A percentile compares a stretch with the other conserved stretches of the same genome.
phyloP scores from a whole-genome alignment of 345 rosid genomes.

The Raphanus sativus region DNA sequence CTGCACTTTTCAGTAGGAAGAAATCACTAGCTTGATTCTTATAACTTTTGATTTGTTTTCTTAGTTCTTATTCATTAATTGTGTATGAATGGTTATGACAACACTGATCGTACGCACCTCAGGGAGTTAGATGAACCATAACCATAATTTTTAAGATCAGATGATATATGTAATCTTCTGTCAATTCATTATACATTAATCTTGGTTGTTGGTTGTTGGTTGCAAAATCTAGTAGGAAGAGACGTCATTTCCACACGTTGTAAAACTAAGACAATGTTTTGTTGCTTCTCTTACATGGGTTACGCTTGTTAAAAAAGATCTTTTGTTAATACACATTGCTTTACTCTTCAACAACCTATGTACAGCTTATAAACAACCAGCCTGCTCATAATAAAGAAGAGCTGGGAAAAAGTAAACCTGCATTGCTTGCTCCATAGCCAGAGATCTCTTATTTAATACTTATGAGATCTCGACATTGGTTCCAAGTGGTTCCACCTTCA shows the following conservation, averaged over 20 bases:
- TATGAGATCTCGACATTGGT: constrained; percentile 33
- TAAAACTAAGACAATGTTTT: constrained; percentile 12
- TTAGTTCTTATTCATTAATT: not conserved
- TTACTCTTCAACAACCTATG: constrained; percentile 38
- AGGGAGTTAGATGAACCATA: not conserved
- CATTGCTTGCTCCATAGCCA: constrained; percentile 38
- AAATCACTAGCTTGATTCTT: not conserved
- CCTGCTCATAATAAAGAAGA: constrained; percentile 19
- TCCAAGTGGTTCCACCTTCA: constrained; percentile 40
- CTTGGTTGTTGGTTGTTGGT: no score
- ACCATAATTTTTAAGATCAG: not conserved
- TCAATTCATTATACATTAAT: not conserved
- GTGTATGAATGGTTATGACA: not conserved
- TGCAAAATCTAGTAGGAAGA: not conserved
- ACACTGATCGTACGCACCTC: not conserved
- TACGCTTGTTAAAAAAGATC: constrained; percentile 34
- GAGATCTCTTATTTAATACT: constrained; percentile 37
- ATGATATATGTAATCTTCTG: not conserved
- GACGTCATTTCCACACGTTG: constrained; percentile 12
- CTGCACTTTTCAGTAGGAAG: not conserved
- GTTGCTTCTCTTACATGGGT: constrained; percentile 29
- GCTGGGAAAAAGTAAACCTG: constrained; percentile 27
- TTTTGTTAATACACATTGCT: constrained; percentile 36
- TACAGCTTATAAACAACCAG: constrained; percentile 32
- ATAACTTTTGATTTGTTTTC: not conserved